phyloP scores from a whole-genome alignment of 2,329 filamentous ascomycete species.

The Ceratocystis cacaofunesta region DNA sequence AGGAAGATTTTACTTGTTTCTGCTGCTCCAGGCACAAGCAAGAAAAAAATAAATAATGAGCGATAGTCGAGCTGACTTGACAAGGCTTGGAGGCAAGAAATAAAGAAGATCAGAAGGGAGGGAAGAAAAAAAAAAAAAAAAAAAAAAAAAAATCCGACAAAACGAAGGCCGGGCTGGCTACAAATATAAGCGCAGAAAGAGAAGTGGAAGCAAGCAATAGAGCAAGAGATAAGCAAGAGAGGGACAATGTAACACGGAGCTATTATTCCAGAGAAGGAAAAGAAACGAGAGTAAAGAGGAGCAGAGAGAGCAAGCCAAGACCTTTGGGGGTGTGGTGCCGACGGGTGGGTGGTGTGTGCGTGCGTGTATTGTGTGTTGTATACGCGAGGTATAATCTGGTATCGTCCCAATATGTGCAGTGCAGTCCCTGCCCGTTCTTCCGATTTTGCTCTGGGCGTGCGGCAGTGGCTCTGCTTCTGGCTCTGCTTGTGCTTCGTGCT shows the following conservation, averaged over 20 bases:
- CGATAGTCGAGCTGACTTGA: neutral
- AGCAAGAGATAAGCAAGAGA: neutral
- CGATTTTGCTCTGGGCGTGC: no score
- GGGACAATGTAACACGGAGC: neutral
- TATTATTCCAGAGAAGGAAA: neutral
- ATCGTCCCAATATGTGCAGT: no score
- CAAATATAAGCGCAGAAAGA: neutral
- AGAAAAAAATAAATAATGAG: neutral
- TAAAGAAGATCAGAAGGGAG: neutral
- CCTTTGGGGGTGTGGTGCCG: neutral
- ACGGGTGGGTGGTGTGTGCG: neutral
- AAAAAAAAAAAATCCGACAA: neutral
- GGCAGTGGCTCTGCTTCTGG: no score
- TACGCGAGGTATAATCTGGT: neutral
- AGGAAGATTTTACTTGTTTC: neutral
- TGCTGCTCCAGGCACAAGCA: slow-evolving; percentile 5
- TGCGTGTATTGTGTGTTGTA: neutral
- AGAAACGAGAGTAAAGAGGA: slow-evolving; percentile 1
- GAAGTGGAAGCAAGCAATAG: neutral
- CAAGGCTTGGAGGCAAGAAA: neutral
- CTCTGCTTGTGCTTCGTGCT: neutral
- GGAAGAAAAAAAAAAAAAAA: neutral
- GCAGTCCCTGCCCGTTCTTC: no score
- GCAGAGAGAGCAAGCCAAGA: neutral
- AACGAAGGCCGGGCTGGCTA: neutral